A percentile compares a stretch with the other conserved stretches of the same genome.
Evolutionary conservation across 495 filamentous ascomycete genomes (phyloP).

Genomic region (Talaromyces liani): DNA sequence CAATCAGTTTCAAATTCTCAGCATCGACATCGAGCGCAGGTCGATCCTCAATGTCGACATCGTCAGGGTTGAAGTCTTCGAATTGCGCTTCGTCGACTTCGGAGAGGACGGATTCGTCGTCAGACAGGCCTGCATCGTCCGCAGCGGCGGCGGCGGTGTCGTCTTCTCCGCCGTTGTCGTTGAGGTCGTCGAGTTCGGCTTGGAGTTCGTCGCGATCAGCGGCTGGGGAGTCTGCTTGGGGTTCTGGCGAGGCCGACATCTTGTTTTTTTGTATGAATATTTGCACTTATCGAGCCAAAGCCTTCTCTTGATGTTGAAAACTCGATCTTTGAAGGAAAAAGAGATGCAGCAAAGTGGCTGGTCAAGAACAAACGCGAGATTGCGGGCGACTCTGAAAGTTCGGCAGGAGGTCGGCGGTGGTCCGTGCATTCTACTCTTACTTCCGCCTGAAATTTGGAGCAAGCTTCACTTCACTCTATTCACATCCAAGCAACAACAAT

Average conservation of each 20-base stretch:
- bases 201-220: constrained; percentile 10
- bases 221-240: constrained; percentile 17
- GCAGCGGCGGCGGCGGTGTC: neutral
- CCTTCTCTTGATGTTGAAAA: neutral
- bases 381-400: constrained; percentile 1
- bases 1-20: constrained; percentile 68
- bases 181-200: constrained; percentile 6
- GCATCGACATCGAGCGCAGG: constrained; percentile 79
- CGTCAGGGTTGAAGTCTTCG: constrained; percentile 77
- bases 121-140: constrained; percentile 40
- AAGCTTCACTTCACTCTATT: neutral
- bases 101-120: constrained; percentile 79
- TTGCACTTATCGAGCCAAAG: too few species aligned
- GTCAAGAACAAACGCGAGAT: neutral
- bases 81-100: constrained; percentile 96
- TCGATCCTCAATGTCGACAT: constrained; percentile 68
- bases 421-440: constrained; percentile 2
- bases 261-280: neutral
- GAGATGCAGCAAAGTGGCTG: neutral
- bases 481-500: neutral
- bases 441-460: neutral
- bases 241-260: constrained; percentile 38
- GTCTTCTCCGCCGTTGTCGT: constrained; percentile 17
- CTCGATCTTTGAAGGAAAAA: neutral
- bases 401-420: constrained; percentile 4